A percentile compares a stretch with the other conserved stretches of the same genome.
phyloP scores from a whole-genome alignment of 257 asterid species.

The Orobanche coerulescens region DNA sequence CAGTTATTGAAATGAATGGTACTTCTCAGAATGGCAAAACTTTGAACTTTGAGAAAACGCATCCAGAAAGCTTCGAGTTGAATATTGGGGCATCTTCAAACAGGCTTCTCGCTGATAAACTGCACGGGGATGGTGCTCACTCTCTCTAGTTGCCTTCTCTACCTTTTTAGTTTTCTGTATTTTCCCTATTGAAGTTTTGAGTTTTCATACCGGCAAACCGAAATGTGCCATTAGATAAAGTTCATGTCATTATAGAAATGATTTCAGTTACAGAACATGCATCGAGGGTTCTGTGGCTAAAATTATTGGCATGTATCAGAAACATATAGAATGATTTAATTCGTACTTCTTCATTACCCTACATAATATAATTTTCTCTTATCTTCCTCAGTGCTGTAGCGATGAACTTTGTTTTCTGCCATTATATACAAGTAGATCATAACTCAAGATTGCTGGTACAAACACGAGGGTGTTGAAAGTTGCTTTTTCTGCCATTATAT shows the following conservation, averaged over 20 bases:
- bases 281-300: constrained; percentile 1
- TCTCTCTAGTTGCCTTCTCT: not conserved
- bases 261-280: not conserved
- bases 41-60: constrained; percentile 38
- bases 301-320: constrained; percentile 6
- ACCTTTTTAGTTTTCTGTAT: not conserved
- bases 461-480: too few relatives aligned
- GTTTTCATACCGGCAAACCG: not conserved
- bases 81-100: constrained; percentile 55
- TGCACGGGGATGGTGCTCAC: constrained; percentile 60
- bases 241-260: not conserved
- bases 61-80: constrained; percentile 81
- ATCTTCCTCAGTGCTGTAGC: not conserved
- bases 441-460: not conserved
- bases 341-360: constrained; percentile 7
- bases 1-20: constrained; percentile 74
- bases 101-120: constrained; percentile 70
- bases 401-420: constrained; percentile 8
- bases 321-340: not conserved
- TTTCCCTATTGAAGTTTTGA: not conserved
- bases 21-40: constrained; percentile 39
- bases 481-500: not conserved
- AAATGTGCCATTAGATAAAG: not conserved
- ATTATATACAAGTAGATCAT: constrained; percentile 6
- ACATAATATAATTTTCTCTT: not conserved